A percentile compares a stretch with the other conserved stretches of the same genome.
Conservation (phyloP, 345 rosid genomes). For the Capsella bursapastoris region DNA sequence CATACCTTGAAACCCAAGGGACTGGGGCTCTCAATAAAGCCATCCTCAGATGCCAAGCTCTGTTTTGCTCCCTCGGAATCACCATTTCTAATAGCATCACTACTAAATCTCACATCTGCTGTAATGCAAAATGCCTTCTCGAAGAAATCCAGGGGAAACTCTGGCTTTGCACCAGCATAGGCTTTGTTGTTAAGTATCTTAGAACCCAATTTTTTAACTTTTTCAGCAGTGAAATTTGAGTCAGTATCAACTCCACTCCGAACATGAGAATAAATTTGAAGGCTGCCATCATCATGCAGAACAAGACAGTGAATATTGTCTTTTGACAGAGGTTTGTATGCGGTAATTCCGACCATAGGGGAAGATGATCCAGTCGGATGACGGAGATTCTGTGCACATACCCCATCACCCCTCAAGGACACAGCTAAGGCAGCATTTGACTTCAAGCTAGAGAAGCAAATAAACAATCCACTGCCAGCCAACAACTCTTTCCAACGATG, state of each 20-base stretch:
- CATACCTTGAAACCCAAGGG: slow-evolving; percentile 91
- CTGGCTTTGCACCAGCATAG: slow-evolving; percentile 81
- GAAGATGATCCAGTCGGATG: slow-evolving; percentile 83
- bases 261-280: slow-evolving; percentile 84
- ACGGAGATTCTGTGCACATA: slow-evolving; percentile 79
- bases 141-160: slow-evolving; percentile 96
- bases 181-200: slow-evolving; percentile 84
- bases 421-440: slow-evolving; percentile 78
- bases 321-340: slow-evolving; percentile 92
- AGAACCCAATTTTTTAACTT: slow-evolving; percentile 82
- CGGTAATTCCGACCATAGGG: slow-evolving; percentile 87
- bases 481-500: slow-evolving; percentile 93
- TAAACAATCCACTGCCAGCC: slow-evolving; percentile 77
- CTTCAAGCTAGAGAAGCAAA: slow-evolving; percentile 77
- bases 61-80: slow-evolving; percentile 95
- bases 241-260: slow-evolving; percentile 65
- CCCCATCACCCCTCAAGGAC: slow-evolving; percentile 61
- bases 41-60: slow-evolving; percentile 90
- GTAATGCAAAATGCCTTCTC: slow-evolving; percentile 94
- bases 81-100: slow-evolving; percentile 91
- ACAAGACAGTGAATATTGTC: slow-evolving; percentile 92
- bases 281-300: slow-evolving; percentile 98
- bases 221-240: slow-evolving; percentile 74
- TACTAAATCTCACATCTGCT: slow-evolving; percentile 85
- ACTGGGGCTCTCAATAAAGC: slow-evolving; percentile 87